These are phyloP conservation scores for Ophiognomonia clavigignenti-juglandacearum DNA, from an alignment of 2,329 filamentous ascomycete genomes.

Conservation along the genomic window DNA sequence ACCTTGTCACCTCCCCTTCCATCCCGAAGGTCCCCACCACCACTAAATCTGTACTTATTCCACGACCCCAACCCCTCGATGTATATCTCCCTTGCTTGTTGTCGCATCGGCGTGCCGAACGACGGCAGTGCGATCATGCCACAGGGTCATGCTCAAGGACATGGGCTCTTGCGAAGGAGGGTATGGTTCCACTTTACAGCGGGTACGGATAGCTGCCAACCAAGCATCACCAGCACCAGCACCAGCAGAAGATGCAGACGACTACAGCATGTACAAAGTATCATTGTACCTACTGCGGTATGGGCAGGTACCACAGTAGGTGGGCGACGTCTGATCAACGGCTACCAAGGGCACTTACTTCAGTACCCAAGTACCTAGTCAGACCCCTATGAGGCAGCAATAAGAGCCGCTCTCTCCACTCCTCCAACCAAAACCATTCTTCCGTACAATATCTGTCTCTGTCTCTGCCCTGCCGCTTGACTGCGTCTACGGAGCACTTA, in stretches of 20 bases:
- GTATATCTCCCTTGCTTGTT: neutral
- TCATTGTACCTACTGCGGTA: too few relatives aligned
- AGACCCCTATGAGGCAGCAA: slow-evolving; percentile 6
- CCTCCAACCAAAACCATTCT: slow-evolving; percentile 8
- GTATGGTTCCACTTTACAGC: neutral
- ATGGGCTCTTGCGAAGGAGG: neutral
- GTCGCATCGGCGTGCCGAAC: neutral
- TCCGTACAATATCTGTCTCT: neutral
- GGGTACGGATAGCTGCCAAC: neutral
- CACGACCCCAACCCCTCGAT: neutral
- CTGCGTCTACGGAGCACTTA: neutral
- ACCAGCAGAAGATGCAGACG: neutral
- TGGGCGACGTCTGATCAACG: too few relatives aligned
- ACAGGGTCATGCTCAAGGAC: neutral
- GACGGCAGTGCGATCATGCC: neutral
- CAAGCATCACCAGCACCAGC: neutral
- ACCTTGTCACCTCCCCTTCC: too few relatives aligned
- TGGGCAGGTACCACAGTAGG: neutral
- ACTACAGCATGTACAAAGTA: neutral
- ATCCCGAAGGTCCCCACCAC: neutral
- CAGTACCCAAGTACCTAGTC: too few relatives aligned
- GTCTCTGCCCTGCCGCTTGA: neutral
- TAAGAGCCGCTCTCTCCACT: slow-evolving; percentile 11
- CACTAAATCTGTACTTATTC: too few relatives aligned
- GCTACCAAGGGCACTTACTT: too few relatives aligned